Percentiles rank a stretch among this genome's conserved stretches.
These are phyloP conservation scores for Phytopythium helicoides DNA, from an alignment of 352 stramenopile genomes.

Conservation along the genomic window DNA sequence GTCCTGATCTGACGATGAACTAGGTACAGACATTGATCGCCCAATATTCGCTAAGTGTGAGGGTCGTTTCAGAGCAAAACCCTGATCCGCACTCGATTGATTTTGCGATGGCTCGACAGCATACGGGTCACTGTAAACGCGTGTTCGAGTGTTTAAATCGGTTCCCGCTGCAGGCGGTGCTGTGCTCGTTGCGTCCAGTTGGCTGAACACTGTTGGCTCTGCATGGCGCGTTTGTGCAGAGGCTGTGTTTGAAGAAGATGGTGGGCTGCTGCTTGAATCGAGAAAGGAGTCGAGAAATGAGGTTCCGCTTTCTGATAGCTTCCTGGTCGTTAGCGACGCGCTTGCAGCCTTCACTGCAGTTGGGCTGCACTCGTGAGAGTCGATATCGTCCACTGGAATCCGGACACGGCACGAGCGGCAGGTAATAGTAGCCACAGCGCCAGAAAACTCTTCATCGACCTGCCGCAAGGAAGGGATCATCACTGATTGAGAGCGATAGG, in stretches of 20 bases:
- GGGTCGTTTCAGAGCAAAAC: neutral
- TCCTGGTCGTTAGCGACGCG: neutral
- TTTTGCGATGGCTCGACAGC: no score
- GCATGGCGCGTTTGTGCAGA: neutral
- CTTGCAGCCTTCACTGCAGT: constrained; percentile 8
- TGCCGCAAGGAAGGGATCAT: neutral
- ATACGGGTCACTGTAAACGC: no score
- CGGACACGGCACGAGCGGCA: constrained; percentile 53
- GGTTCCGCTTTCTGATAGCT: constrained; percentile 5
- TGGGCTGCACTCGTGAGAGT: constrained; percentile 53
- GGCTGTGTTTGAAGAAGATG: neutral
- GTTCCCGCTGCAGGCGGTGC: no score
- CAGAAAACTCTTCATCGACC: neutral
- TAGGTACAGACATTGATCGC: constrained; percentile 19
- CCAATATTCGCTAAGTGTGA: constrained; percentile 4
- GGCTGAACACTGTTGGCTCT: neutral
- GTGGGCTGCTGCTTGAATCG: constrained; percentile 9
- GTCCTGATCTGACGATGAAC: neutral
- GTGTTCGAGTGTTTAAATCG: no score
- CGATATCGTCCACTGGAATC: constrained; percentile 56
- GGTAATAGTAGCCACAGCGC: constrained; percentile 25
- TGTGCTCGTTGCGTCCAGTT: no score
- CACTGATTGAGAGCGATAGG: constrained; percentile 2
- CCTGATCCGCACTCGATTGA: no score
- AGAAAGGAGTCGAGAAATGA: constrained; percentile 44